Evolutionary conservation across 495 filamentous ascomycete genomes (phyloP), one percentile per base, ranked within the genome.

Genomic region (Penicillium dipodomyicola): DNA sequence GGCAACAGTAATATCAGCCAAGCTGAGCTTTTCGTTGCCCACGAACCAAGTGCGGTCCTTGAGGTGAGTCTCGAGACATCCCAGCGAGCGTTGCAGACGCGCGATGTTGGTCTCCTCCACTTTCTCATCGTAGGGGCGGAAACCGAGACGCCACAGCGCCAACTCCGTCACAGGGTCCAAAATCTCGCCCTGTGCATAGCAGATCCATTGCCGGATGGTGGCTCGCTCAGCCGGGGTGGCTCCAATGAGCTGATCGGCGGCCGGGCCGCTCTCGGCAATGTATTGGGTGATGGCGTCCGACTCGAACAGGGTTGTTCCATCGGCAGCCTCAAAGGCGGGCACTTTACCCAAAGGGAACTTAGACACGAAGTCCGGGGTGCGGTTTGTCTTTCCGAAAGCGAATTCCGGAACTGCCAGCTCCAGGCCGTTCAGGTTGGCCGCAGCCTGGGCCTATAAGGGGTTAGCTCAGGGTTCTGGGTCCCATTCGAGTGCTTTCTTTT

Each of bases 261-360:
- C 73, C 20, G 82, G 80, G 9, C 82, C 83, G 37, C 68, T 73
- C 52, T 78, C 76, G 27, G 82, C 80, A 49, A 84, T 49, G 68
- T 80, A 85, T 27, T 70, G 65, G 10, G 76, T 69, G 65, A 87
- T 87, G 57, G 84, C 84, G 33, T 76, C 72, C 49, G 77, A 75
- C 57, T 85, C 83, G 62, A 76, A 62, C 40, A 85, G 58, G 56
- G 20, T 56, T 59, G 65, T 66, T 44, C 82, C 83, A 59, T 84
- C 80, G 49, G 80, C 68, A 47, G 65, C 72, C 58, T 81, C 77
- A 65, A 85, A 80, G 45, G 76, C 77, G 39, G 84, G 84, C 19
- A 84, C 78, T 56, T 85, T 85, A 67, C 83, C 84, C 22, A 80
- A 52, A 15, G 83, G 82, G 72, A 85, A 87, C 63, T 86, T 87